Evolutionary conservation across 2,329 filamentous ascomycete species (phyloP).

Genomic region (Neonectria coccinea): DNA sequence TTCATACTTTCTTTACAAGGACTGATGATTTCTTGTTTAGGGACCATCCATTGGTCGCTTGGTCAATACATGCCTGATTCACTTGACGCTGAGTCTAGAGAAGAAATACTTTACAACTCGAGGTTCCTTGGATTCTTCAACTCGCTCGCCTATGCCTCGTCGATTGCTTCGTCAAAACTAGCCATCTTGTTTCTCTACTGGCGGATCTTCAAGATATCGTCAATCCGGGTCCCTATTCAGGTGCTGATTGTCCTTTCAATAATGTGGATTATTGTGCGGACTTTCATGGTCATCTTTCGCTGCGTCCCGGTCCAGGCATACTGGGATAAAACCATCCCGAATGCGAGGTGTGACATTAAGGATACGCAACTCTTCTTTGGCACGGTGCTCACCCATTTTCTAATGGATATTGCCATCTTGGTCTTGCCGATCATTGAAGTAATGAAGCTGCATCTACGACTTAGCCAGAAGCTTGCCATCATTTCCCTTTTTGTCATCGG

Average conservation of each 20-base stretch:
- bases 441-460: conserved; percentile 39
- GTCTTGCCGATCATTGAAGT: conserved; percentile 46
- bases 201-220: conserved; percentile 45
- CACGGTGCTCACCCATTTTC: conserved; percentile 46
- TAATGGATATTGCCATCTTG: conserved; percentile 49
- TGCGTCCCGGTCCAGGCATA: conserved; percentile 51
- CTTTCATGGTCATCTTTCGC: conserved; percentile 50
- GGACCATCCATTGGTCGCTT: conserved; percentile 35
- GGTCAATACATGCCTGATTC: conserved; percentile 32
- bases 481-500: conserved; percentile 45
- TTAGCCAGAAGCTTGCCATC: conserved; percentile 42
- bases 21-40: conserved; percentile 27
- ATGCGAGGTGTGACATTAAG: conserved; percentile 48
- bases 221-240: conserved; percentile 46
- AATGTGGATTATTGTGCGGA: conserved; percentile 47
- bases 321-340: conserved; percentile 47
- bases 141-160: conserved; percentile 41
- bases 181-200: conserved; percentile 49
- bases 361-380: conserved; percentile 49
- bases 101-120: conserved; percentile 31
- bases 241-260: conserved; percentile 38
- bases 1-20: too few species aligned
- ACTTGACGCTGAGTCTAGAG: conserved; percentile 22
- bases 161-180: conserved; percentile 46
- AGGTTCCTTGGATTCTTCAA: conserved; percentile 36